phyloP scores from a whole-genome alignment of 306 rosid genomes.

The Trifolium repens region DNA sequence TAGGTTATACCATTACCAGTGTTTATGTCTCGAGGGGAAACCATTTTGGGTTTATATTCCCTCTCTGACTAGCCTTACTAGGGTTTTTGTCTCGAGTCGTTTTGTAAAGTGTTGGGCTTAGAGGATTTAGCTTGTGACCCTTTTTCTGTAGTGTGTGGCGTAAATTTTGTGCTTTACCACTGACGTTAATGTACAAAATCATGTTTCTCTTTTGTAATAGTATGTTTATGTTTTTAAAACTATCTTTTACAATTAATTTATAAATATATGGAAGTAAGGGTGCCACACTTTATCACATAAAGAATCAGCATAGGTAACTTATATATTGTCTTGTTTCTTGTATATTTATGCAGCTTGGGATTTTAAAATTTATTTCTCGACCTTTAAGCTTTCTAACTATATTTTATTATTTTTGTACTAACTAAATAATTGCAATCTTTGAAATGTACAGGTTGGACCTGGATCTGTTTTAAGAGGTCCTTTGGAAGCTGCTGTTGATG shows the following conservation, averaged over 20 bases:
- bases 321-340: constrained; percentile 32
- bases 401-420: constrained; percentile 34
- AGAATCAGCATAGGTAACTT: constrained; percentile 22
- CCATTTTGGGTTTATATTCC: background rate
- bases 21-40: background rate
- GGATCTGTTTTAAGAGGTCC: constrained; percentile 92
- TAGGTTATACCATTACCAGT: background rate
- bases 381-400: constrained; percentile 26
- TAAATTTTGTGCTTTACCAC: background rate
- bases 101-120: background rate
- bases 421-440: constrained; percentile 43
- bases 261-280: constrained; percentile 6
- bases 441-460: constrained; percentile 72
- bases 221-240: background rate
- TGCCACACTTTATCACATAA: constrained; percentile 1
- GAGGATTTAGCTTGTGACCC: constrained; percentile 3
- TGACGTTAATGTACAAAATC: background rate
- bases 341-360: constrained; percentile 26
- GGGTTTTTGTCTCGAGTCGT: no score
- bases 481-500: constrained; percentile 55
- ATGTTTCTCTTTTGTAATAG: background rate
- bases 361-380: constrained; percentile 32
- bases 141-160: background rate
- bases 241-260: background rate
- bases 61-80: background rate